Percentiles rank a stretch among this genome's conserved stretches.
phyloP scores from a whole-genome alignment of 371 early-diverging fungal genomes.

The Saksenaea oblongispora region DNA sequence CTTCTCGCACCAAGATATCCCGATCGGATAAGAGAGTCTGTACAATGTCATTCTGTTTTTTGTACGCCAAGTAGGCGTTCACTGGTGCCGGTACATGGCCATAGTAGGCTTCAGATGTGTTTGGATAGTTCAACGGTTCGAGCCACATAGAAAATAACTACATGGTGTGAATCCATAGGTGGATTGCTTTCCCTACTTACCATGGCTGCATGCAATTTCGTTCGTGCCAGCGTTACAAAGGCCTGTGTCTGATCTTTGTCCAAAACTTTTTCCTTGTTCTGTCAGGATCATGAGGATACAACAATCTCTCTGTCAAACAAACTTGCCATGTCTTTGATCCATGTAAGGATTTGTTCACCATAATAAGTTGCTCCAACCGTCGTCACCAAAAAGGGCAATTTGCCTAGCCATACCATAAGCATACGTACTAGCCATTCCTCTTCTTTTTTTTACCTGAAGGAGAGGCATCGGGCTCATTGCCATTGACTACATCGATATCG shows the following conservation, averaged over 20 bases:
- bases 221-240: conserved; percentile 38
- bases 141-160: conserved; percentile 53
- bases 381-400: conserved; percentile 45
- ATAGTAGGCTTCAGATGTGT: conserved; percentile 38
- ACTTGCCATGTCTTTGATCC: conserved; percentile 43
- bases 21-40: conserved; percentile 37
- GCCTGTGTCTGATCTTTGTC: conserved; percentile 43
- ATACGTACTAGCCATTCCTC: background rate
- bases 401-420: conserved; percentile 20
- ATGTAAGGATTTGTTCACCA: conserved; percentile 33
- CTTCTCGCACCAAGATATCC: conserved; percentile 50
- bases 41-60: conserved; percentile 38
- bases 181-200: conserved; percentile 23
- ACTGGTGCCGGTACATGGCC: conserved; percentile 45
- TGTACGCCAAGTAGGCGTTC: conserved; percentile 29
- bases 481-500: conserved; percentile 31
- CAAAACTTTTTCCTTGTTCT: conserved; percentile 31
- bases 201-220: conserved; percentile 46
- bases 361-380: conserved; percentile 39
- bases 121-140: conserved; percentile 44
- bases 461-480: conserved; percentile 47
- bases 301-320: too few species aligned
- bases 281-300: background rate
- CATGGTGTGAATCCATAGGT: too few species aligned
- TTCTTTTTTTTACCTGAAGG: conserved; percentile 34